phyloP scores from a whole-genome alignment of 116 monocot species.

The Dioscorea cayenensis region DNA sequence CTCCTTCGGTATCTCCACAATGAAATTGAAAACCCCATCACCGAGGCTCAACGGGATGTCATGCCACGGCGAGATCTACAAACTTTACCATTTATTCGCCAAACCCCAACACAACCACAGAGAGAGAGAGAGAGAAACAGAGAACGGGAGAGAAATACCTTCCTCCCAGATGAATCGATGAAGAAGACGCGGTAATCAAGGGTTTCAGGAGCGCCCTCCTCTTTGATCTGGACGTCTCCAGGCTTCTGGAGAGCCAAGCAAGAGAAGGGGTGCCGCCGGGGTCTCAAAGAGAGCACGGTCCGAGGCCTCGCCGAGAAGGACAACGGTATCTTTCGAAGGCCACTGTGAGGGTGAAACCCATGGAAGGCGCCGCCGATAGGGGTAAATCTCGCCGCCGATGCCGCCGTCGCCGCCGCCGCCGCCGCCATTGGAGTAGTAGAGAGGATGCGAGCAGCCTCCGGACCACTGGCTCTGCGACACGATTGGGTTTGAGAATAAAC shows the following conservation, averaged over 20 bases:
- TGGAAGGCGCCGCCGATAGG: neutral
- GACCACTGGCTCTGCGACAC: too few species aligned
- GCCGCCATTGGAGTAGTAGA: too few species aligned
- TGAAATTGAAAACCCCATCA: constrained; percentile 75
- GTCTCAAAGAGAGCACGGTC: neutral
- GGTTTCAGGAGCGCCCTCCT: constrained; percentile 71
- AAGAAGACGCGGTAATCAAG: constrained; percentile 92
- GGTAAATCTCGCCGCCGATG: neutral
- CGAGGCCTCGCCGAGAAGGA: neutral
- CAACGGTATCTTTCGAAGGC: neutral
- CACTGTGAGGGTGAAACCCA: neutral
- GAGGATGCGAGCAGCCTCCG: too few species aligned
- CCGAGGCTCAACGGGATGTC: constrained; percentile 74
- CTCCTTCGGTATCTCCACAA: constrained; percentile 97
- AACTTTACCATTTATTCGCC: neutral
- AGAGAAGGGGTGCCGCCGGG: constrained; percentile 13
- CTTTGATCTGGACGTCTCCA: constrained; percentile 30
- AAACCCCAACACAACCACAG: neutral
- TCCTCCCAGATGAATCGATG: constrained; percentile 56
- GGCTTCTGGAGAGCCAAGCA: constrained; percentile 36
- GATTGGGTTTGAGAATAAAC: too few species aligned
- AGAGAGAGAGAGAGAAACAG: neutral
- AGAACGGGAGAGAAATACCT: constrained; percentile 15
- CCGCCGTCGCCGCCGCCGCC: neutral
- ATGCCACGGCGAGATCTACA: constrained; percentile 89